Base-by-base conservation (phyloP, 768 basidiomycete species). In the Cantharellus anzutake region DNA sequence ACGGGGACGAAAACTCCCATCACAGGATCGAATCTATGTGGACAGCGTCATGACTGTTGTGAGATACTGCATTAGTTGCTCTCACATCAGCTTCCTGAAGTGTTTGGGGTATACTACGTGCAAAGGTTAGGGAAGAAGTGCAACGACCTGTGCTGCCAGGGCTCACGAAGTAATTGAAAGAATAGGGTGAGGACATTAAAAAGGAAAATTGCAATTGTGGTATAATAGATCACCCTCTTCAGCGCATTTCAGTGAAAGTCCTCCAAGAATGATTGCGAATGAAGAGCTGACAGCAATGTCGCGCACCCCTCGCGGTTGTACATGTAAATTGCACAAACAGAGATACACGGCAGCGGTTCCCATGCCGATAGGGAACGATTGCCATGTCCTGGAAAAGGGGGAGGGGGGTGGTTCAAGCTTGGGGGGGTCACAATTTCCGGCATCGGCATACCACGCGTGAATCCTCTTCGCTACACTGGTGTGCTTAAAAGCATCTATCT, bases 301-400 rank as follows among this genome's bases (percentile, higher is more conserved):
- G 38, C 7, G 11, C 7, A 37, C 52, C 52, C 20, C 20, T 29
- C 20, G 20, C 20, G 20, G 20, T 29, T 29, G 20, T 29, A 29
- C 20, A 1, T 29, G 20, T 29, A 29, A 29, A 29, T 29, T 29
- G 20, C 20, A 29, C 20, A 29, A 29, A 29, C 20, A 29, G 20
- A 48, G 44, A 48, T 11, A 48, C 29, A 48, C 44, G 44, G 52
- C 52, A 55, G 11, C 7, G 7, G 52, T 55, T 11, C 52, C 52
- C 52, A 55, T 55, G 35, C 52, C 52, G 11, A 55, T 55, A 55
- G 52, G 52, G 35, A 55, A 55, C 52, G 52, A 11, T 37, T 55
- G 52, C 52, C 52, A 55, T 11, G 11, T 55, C 52, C 52, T 29
- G 20, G 20, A 29, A 29, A 29, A 29, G 20, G 20, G 20, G 20